Conservation (phyloP, 164 flowering plant genomes). For the Stephania cephalantha region DNA sequence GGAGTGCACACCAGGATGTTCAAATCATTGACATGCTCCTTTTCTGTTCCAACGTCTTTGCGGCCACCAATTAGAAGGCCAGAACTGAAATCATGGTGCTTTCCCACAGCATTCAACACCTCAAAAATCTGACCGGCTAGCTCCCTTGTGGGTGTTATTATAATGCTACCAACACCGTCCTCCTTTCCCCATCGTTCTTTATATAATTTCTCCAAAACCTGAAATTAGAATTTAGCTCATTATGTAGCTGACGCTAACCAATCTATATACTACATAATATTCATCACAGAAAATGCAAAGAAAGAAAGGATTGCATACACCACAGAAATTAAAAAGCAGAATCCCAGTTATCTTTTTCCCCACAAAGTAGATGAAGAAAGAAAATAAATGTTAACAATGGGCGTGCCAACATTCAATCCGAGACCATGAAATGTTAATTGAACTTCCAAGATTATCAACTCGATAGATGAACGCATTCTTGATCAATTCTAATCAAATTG, state of each 20-base stretch:
- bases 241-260: background rate
- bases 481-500: background rate
- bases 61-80: conserved; percentile 95
- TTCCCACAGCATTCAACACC: conserved; percentile 68
- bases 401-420: background rate
- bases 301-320: background rate
- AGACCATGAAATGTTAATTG: background rate
- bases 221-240: conserved; percentile 10
- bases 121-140: conserved; percentile 78
- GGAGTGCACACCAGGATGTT: conserved; percentile 95
- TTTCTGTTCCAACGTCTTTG: conserved; percentile 74
- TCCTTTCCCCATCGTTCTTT: conserved; percentile 78
- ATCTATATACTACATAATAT: background rate
- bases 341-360: background rate
- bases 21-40: conserved; percentile 58
- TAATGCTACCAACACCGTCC: conserved; percentile 91
- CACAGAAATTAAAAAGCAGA: background rate
- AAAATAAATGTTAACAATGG: background rate
- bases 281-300: background rate
- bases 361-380: background rate
- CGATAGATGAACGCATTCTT: background rate
- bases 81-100: conserved; percentile 76
- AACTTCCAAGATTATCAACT: background rate
- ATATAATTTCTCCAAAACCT: conserved; percentile 86
- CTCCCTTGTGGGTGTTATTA: conserved; percentile 93